Evolutionary conservation across 805 yeast species (phyloP).

Genomic region (Metschnikowia shivogae): DNA sequence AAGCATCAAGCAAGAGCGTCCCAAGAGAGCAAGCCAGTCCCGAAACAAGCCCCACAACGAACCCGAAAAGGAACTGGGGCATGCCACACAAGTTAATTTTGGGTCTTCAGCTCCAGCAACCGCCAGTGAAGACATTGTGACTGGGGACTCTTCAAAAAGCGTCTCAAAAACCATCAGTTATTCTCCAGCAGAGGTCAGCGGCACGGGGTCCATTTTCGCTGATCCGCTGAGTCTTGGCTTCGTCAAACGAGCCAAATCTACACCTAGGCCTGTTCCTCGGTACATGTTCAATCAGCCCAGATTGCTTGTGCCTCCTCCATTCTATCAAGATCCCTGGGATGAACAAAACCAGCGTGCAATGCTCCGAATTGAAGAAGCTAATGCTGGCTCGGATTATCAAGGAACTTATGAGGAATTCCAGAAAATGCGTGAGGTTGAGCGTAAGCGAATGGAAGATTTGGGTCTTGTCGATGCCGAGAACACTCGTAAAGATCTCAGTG

Average conservation of each 20-base stretch:
- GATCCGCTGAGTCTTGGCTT: constrained; percentile 33
- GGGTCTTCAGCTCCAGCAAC: background rate
- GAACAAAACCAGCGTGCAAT: constrained; percentile 61
- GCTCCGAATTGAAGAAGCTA: constrained; percentile 45
- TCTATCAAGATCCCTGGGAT: constrained; percentile 61
- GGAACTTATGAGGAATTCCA: constrained; percentile 73
- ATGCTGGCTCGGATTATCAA: constrained; percentile 54
- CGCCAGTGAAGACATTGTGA: background rate
- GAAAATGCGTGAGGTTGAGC: constrained; percentile 66
- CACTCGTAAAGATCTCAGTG: constrained; percentile 72
- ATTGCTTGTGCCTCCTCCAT: constrained; percentile 29
- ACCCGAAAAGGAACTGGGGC: background rate
- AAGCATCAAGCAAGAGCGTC: background rate
- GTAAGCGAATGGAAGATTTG: constrained; percentile 70
- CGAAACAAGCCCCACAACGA: background rate
- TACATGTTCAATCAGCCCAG: constrained; percentile 35
- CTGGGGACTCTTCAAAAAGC: background rate
- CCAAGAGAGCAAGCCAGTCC: background rate
- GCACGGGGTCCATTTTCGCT: constrained; percentile 29
- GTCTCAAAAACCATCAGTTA: background rate
- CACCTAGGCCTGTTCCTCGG: constrained; percentile 31
- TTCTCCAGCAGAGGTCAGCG: constrained; percentile 5
- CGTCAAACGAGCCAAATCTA: constrained; percentile 6
- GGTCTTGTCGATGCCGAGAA: constrained; percentile 89
- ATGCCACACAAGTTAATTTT: no score